A percentile compares a stretch with the other conserved stretches of the same genome.
Evolutionary conservation across 495 filamentous ascomycete species (phyloP).

Genomic region (Podospora anserina): DNA sequence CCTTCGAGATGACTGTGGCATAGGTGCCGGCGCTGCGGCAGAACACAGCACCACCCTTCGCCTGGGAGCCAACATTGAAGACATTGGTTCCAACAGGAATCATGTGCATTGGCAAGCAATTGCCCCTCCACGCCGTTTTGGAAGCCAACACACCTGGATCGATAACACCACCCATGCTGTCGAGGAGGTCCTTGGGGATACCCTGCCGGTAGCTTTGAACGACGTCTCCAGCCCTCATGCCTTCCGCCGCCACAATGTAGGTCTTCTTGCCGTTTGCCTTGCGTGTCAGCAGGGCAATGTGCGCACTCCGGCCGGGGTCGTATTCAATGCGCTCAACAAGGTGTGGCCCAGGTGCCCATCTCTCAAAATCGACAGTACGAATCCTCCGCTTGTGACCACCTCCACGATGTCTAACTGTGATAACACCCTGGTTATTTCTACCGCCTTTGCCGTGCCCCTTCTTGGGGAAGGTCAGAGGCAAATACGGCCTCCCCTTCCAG

Average conservation of each 20-base stretch:
- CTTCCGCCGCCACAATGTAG: conserved; percentile 91
- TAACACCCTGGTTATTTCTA: conserved; percentile 76
- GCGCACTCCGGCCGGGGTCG: conserved; percentile 87
- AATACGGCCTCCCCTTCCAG: conserved; percentile 84
- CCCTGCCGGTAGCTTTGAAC: conserved; percentile 87
- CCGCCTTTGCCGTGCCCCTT: conserved; percentile 90
- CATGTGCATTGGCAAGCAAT: conserved; percentile 92
- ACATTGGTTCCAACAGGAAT: conserved; percentile 88
- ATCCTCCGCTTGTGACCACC: conserved; percentile 90
- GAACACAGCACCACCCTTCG: conserved; percentile 73
- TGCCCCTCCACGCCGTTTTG: conserved; percentile 89
- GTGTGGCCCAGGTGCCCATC: conserved; percentile 72
- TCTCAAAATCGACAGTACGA: conserved; percentile 80
- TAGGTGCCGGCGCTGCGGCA: conserved; percentile 92
- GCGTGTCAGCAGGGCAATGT: conserved; percentile 82
- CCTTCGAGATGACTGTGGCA: conserved; percentile 81
- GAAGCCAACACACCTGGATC: conserved; percentile 94
- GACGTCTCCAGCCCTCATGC: conserved; percentile 85
- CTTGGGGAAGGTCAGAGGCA: conserved; percentile 81
- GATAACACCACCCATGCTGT: conserved; percentile 82
- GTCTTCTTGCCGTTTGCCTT: conserved; percentile 65
- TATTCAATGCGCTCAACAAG: conserved; percentile 91
- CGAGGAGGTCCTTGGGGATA: conserved; percentile 77
- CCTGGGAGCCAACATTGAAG: conserved; percentile 78
- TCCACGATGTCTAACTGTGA: conserved; percentile 87